phyloP scores from a whole-genome alignment of 345 rosid genomes.

The Bretschneidera sinensis region DNA sequence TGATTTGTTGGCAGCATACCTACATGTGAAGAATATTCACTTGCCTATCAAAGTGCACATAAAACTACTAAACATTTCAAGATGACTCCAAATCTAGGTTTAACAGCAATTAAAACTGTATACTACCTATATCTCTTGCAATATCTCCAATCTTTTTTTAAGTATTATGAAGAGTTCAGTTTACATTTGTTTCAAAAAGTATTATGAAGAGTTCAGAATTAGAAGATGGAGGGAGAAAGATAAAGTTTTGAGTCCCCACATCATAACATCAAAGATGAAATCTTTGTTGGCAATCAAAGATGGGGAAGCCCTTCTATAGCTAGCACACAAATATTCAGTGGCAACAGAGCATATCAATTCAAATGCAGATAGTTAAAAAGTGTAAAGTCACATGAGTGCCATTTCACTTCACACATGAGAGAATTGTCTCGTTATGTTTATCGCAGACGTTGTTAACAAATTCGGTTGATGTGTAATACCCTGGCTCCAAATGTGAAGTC shows the following conservation, averaged over 20 bases:
- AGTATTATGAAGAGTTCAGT: too few species aligned
- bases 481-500: background rate
- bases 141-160: background rate
- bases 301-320: background rate
- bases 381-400: background rate
- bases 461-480: background rate
- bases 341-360: background rate
- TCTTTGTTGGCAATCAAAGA: background rate
- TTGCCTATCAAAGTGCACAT: too few species aligned
- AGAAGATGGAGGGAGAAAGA: background rate
- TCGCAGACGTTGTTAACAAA: background rate
- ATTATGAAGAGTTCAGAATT: background rate
- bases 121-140: too few species aligned
- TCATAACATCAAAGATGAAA: background rate
- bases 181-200: too few species aligned
- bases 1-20: constrained; percentile 83
- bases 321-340: background rate
- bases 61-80: too few species aligned
- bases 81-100: background rate
- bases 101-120: background rate
- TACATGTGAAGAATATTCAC: constrained; percentile 14
- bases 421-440: background rate
- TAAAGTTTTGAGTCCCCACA: too few species aligned
- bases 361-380: too few species aligned
- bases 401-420: background rate